Evolutionary conservation across 1,284 basidiomycete genomes (phyloP).

Genomic region (Naganishia sp.): DNA sequence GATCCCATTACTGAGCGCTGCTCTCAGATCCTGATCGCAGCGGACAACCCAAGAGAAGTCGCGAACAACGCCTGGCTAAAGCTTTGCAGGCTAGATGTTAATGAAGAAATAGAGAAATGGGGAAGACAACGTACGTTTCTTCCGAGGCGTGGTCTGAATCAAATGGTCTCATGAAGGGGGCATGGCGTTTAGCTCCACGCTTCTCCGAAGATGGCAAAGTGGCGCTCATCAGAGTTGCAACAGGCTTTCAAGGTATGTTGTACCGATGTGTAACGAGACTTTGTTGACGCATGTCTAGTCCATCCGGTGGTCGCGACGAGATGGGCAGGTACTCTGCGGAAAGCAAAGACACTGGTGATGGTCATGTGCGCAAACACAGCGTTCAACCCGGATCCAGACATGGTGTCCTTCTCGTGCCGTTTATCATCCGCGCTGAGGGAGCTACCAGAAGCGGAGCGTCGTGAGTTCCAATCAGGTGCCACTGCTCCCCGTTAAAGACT

Average conservation of each 20-base stretch:
- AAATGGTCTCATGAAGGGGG: neutral
- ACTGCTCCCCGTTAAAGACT: neutral
- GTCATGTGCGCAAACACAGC: conserved; percentile 53
- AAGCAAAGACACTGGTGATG: conserved; percentile 50
- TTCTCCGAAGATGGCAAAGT: conserved; percentile 46
- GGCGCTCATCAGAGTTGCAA: conserved; percentile 45
- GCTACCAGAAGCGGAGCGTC: conserved; percentile 45
- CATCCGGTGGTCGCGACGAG: conserved; percentile 54
- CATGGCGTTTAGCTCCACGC: conserved; percentile 38
- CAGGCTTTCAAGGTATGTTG: conserved; percentile 49
- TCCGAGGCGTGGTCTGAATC: too few relatives aligned
- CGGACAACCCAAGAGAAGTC: conserved; percentile 38
- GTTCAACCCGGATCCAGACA: conserved; percentile 46
- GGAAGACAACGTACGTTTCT: conserved; percentile 40
- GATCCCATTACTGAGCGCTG: neutral
- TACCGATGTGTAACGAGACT: neutral
- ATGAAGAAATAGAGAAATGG: conserved; percentile 44
- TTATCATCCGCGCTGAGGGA: conserved; percentile 42
- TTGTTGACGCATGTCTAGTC: conserved; percentile 34
- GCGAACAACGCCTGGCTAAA: conserved; percentile 46
- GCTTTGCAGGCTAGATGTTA: conserved; percentile 45
- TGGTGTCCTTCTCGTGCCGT: conserved; percentile 50
- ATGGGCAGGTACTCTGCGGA: conserved; percentile 50
- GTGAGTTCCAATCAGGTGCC: conserved; percentile 34
- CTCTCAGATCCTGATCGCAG: conserved; percentile 42